phyloP scores from a whole-genome alignment of 495 filamentous ascomycete species.

The Podospora pseudoanserina region DNA sequence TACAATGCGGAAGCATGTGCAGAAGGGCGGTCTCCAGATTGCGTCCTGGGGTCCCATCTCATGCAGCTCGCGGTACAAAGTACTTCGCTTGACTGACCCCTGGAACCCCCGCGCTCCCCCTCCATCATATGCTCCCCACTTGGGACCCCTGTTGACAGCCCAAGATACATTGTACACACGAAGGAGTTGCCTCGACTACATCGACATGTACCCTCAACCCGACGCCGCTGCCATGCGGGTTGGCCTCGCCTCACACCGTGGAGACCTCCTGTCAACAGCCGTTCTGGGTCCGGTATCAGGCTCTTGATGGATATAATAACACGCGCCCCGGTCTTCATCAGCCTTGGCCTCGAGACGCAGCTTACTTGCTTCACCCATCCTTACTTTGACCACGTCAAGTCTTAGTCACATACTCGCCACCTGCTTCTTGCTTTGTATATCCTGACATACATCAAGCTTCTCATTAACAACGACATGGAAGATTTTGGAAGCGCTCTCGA shows the following conservation, averaged over 20 bases:
- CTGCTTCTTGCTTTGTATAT: slow-evolving; percentile 1
- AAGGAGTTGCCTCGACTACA: background rate
- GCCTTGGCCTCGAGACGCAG: slow-evolving; percentile 1
- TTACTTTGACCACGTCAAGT: background rate
- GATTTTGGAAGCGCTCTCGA: slow-evolving; percentile 29
- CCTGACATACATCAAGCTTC: background rate
- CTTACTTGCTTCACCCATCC: slow-evolving; percentile 4
- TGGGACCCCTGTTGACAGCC: background rate
- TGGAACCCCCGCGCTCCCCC: background rate
- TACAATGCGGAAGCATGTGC: slow-evolving; percentile 15
- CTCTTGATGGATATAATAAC: slow-evolving; percentile 18
- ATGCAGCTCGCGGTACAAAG: slow-evolving; percentile 8
- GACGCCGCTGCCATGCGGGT: slow-evolving; percentile 13
- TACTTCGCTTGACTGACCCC: background rate
- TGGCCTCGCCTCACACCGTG: slow-evolving; percentile 16
- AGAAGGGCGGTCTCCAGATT: slow-evolving; percentile 19
- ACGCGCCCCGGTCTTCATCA: slow-evolving; percentile 1
- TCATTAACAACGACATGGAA: slow-evolving; percentile 27
- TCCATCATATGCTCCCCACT: background rate
- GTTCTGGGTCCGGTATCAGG: slow-evolving; percentile 1
- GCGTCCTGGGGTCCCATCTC: background rate
- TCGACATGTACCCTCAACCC: slow-evolving; percentile 2
- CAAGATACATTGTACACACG: background rate
- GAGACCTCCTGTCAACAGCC: slow-evolving; percentile 8
- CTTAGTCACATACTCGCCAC: background rate